A percentile compares a stretch with the other conserved stretches of the same genome.
These are phyloP conservation scores for Trichoderma virens DNA, from an alignment of 495 filamentous ascomycete species.

Conservation along the genomic window DNA sequence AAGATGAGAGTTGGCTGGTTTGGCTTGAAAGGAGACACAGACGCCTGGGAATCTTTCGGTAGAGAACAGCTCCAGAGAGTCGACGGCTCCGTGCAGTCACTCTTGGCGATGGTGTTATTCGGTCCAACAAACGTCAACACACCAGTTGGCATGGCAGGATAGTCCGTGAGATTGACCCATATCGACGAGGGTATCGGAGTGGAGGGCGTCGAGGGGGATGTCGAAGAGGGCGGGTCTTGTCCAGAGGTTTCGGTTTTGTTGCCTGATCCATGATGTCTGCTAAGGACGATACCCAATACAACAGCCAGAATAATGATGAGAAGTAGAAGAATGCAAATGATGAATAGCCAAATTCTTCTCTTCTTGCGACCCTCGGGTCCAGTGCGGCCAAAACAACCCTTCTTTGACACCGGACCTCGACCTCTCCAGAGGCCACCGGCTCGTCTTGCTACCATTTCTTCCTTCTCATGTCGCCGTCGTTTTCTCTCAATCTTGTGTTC, in stretches of 20 bases:
- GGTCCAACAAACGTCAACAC: constrained; percentile 67
- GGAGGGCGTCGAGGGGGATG: background rate
- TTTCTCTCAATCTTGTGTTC: constrained; percentile 39
- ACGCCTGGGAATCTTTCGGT: constrained; percentile 63
- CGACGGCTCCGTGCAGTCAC: constrained; percentile 58
- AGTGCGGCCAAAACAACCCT: constrained; percentile 52
- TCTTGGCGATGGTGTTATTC: constrained; percentile 45
- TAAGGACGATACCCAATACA: constrained; percentile 53
- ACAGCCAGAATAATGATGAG: constrained; percentile 50
- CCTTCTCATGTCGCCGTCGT: constrained; percentile 51
- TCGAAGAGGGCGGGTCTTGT: background rate
- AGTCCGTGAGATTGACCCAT: constrained; percentile 80
- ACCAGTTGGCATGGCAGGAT: constrained; percentile 78
- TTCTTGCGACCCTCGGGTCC: constrained; percentile 57
- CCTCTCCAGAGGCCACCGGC: constrained; percentile 53
- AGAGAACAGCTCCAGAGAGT: constrained; percentile 77
- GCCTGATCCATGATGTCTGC: constrained; percentile 14
- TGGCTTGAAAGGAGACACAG: constrained; percentile 49
- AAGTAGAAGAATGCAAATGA: constrained; percentile 44
- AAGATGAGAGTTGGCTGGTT: constrained; percentile 70
- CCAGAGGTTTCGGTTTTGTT: background rate
- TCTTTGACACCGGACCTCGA: constrained; percentile 48
- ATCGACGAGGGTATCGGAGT: constrained; percentile 18
- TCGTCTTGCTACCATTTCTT: constrained; percentile 49
- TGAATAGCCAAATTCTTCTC: constrained; percentile 51